Conservation (phyloP, 2,329 filamentous ascomycete genomes). For the Sphaceloma murrayae region DNA sequence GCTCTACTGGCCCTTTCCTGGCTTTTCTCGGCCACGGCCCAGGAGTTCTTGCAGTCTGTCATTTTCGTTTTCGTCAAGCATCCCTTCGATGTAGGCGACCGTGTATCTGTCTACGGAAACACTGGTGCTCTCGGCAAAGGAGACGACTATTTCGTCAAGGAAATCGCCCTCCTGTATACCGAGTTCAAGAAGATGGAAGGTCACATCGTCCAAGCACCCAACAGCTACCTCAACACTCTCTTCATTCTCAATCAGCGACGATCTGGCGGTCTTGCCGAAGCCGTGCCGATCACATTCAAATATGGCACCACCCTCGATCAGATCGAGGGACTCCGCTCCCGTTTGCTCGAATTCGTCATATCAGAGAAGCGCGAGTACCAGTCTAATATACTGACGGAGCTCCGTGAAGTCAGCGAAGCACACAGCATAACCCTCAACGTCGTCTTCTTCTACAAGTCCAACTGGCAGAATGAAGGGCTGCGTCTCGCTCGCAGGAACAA, state of each 20-base stretch:
- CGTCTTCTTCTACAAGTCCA: constrained; percentile 95
- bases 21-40: constrained; percentile 84
- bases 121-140: constrained; percentile 68
- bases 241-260: constrained; percentile 94
- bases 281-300: constrained; percentile 71
- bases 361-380: constrained; percentile 86
- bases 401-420: constrained; percentile 69
- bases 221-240: constrained; percentile 82
- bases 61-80: constrained; percentile 97
- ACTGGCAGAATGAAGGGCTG: constrained; percentile 88
- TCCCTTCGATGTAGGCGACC: constrained; percentile 90
- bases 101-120: constrained; percentile 84
- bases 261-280: constrained; percentile 78
- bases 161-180: constrained; percentile 85
- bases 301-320: constrained; percentile 78
- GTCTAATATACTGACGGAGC: constrained; percentile 73
- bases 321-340: constrained; percentile 70
- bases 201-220: constrained; percentile 89
- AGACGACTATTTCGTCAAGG: constrained; percentile 93
- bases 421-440: constrained; percentile 83
- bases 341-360: constrained; percentile 72
- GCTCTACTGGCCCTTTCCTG: constrained; percentile 82
- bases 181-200: constrained; percentile 99
- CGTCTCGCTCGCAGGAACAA: constrained; percentile 87
- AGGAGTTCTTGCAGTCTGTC: constrained; percentile 87